Evolutionary conservation across 1,139 yeast genomes (phyloP), one percentile per base, ranked within the genome.

Genomic region (Geotrichum candidum): DNA sequence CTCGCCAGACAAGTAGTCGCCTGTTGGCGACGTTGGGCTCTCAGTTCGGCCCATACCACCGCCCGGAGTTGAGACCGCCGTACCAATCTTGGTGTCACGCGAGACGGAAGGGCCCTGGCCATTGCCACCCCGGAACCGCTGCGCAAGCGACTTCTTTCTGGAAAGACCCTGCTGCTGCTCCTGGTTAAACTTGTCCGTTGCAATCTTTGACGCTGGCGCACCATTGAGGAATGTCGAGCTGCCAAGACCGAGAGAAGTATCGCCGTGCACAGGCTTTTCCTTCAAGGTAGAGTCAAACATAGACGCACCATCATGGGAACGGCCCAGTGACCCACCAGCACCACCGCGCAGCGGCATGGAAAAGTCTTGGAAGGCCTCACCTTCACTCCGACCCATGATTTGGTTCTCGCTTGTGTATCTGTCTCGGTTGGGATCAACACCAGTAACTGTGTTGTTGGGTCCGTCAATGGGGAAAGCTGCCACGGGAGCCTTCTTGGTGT

Each of bases 391-490:
- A 48, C 78, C 78, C 68, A 75, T 69, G 35, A 76, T 71, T 51
- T 67, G 65, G 63, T 71, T 71, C 60, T 74, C 78, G 54, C 72
- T 71, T 53, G 72, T 71, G 62, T 67, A 78, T 67, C 67, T 80
- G 75, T 65, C 76, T 70, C 61, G 78, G 77, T 64, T 61, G 45
- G 74, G 67, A 59, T 70, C 69, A 66, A 81, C 79, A 23, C 96
- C 96, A 68, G 85, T 84, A 67, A 94, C 85, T 7, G 96, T 83
- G 72, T 85, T 89, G 76, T 92, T 94, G 65, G 98, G 97, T 0
- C 98, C 97, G 76, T 92, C 96, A 6, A 82, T 88, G 2, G 97
- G 97, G 80, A 91, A 94, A 0, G 99, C 99, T 78, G 85, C 80
- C 29, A 94, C 97, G 2, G 99, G 99, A 0, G 97, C 96, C 54